Conservation (phyloP, 257 asterid genomes). For the Penstemon davidsonii region DNA sequence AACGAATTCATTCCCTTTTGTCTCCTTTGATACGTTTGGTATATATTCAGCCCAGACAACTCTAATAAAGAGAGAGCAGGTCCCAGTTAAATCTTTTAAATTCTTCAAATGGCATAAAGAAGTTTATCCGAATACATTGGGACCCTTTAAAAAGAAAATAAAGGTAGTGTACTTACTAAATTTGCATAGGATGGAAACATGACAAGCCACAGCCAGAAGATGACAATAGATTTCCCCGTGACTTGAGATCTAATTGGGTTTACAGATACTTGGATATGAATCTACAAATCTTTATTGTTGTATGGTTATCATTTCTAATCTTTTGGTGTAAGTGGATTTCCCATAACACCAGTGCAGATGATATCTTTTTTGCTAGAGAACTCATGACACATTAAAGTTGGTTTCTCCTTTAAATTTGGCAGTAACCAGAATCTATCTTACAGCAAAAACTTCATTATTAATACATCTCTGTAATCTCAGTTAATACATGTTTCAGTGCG, state of each 20-base stretch:
- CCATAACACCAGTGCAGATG: not conserved
- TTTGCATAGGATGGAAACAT: conserved; percentile 40
- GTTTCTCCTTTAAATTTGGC: not conserved
- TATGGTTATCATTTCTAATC: conserved; percentile 25
- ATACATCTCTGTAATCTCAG: not conserved
- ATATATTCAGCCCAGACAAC: conserved; percentile 60
- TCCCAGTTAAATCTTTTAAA: conserved; percentile 42
- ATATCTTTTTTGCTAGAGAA: not conserved
- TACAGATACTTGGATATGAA: conserved; percentile 38
- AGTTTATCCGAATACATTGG: conserved; percentile 40
- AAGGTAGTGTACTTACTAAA: conserved; percentile 52
- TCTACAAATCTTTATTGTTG: conserved; percentile 30
- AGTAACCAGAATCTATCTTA: not conserved
- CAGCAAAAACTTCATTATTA: not conserved
- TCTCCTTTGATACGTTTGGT: conserved; percentile 67
- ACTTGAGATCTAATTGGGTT: conserved; percentile 38
- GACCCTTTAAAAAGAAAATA: conserved; percentile 39
- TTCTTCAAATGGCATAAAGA: conserved; percentile 46
- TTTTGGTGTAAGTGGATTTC: conserved; percentile 22
- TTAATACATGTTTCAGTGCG: not conserved
- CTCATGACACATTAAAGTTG: not conserved
- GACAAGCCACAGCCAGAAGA: conserved; percentile 42
- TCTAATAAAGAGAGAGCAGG: conserved; percentile 42
- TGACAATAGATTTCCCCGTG: conserved; percentile 32
- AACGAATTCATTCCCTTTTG: conserved; percentile 62